Evolutionary conservation across 2,329 filamentous ascomycete genomes (phyloP).

Genomic region (Hymenoscyphus fraxineus): DNA sequence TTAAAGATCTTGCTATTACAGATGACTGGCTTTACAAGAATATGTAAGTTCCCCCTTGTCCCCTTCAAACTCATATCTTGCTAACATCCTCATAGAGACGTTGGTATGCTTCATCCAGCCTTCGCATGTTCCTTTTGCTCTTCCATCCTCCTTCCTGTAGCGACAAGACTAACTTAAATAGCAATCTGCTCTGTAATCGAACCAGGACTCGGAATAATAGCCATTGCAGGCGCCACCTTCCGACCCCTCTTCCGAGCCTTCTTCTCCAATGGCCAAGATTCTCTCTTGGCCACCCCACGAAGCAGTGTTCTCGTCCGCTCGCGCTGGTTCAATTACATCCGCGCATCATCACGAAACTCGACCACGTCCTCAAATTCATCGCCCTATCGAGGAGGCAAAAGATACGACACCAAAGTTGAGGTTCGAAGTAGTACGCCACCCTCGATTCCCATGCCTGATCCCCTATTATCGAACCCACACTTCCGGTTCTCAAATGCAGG

Average conservation of each 20-base stretch:
- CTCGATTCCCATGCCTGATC: too few relatives aligned
- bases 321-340: background rate
- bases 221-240: slow-evolving; percentile 46
- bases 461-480: too few relatives aligned
- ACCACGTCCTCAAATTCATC: background rate
- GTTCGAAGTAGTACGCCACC: too few relatives aligned
- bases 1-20: slow-evolving; percentile 20
- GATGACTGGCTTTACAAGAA: slow-evolving; percentile 28
- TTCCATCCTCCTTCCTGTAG: background rate
- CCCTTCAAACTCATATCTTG: background rate
- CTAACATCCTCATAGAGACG: slow-evolving; percentile 17
- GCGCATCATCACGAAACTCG: background rate
- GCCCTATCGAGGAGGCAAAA: background rate
- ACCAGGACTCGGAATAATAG: slow-evolving; percentile 45
- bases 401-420: too few relatives aligned
- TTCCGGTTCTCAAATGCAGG: too few relatives aligned
- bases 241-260: slow-evolving; percentile 40
- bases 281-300: background rate
- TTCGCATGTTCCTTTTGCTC: background rate
- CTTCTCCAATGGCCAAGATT: slow-evolving; percentile 10
- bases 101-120: slow-evolving; percentile 20
- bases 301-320: background rate
- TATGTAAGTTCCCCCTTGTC: slow-evolving; percentile 12
- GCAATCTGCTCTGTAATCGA: slow-evolving; percentile 49
- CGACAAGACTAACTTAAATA: background rate